A percentile compares a stretch with the other conserved stretches of the same genome.
phyloP scores from a whole-genome alignment of 257 asterid genomes.

The Solanum verrucosum region DNA sequence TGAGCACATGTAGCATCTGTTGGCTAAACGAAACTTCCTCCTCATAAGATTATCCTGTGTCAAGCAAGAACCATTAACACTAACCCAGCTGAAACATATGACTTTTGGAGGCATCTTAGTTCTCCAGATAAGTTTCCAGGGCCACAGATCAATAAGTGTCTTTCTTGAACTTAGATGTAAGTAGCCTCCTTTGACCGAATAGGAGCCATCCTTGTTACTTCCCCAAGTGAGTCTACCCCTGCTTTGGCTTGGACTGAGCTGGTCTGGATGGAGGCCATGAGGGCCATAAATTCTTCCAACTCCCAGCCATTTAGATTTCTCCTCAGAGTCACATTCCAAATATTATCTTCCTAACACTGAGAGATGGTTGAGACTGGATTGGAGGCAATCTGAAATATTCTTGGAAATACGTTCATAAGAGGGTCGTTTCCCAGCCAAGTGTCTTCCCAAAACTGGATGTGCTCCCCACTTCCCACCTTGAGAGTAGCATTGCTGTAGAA shows the following conservation, averaged over 20 bases:
- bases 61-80: background rate
- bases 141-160: background rate
- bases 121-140: background rate
- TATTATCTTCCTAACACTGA: background rate
- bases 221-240: background rate
- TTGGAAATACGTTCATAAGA: background rate
- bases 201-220: background rate
- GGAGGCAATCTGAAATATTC: background rate
- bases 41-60: background rate
- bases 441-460: background rate
- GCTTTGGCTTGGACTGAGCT: background rate
- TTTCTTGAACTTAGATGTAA: background rate
- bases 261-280: background rate
- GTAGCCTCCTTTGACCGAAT: background rate
- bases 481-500: background rate
- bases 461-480: background rate
- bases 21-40: background rate
- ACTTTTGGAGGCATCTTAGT: background rate
- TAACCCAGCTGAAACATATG: background rate
- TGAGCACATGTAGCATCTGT: background rate
- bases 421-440: background rate
- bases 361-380: background rate
- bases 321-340: background rate
- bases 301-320: background rate
- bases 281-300: background rate